Conservation (phyloP, 2,329 filamentous ascomycete genomes). For the Aspergillus japonicus region DNA sequence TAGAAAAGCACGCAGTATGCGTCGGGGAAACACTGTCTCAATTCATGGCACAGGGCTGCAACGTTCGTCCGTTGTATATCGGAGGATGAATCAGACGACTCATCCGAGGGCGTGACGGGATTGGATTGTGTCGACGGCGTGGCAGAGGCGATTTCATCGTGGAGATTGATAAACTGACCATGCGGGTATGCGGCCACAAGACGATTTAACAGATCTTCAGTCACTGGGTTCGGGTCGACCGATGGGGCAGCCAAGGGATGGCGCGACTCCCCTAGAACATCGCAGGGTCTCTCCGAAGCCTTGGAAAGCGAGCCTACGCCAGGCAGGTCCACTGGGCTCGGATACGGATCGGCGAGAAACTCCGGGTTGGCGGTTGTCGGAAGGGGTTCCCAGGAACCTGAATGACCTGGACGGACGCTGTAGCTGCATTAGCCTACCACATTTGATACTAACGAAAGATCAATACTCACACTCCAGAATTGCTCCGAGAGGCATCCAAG, state of each 20-base stretch:
- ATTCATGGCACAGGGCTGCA: slow-evolving; percentile 6
- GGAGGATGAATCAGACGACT: background rate
- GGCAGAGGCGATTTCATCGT: background rate
- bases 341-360: slow-evolving; percentile 14
- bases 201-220: slow-evolving; percentile 18
- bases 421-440: background rate
- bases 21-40: slow-evolving; percentile 17
- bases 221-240: slow-evolving; percentile 2
- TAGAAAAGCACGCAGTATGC: slow-evolving; percentile 28
- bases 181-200: slow-evolving; percentile 25
- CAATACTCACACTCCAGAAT: slow-evolving; percentile 24
- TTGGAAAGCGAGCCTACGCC: slow-evolving; percentile 19
- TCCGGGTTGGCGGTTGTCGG: slow-evolving; percentile 17
- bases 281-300: slow-evolving; percentile 15
- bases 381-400: slow-evolving; percentile 26
- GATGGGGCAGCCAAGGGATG: background rate
- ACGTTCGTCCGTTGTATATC: background rate
- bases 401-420: slow-evolving; percentile 17
- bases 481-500: slow-evolving; percentile 26
- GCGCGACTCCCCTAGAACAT: slow-evolving; percentile 20
- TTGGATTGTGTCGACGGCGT: background rate
- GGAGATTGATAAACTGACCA: slow-evolving; percentile 25
- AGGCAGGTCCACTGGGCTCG: slow-evolving; percentile 13
- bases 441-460: too few species aligned
- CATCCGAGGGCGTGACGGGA: background rate